Percentiles rank a stretch among this genome's conserved stretches.
Evolutionary conservation across 768 basidiomycete genomes (phyloP).

Genomic region (Termitomyces sp.): DNA sequence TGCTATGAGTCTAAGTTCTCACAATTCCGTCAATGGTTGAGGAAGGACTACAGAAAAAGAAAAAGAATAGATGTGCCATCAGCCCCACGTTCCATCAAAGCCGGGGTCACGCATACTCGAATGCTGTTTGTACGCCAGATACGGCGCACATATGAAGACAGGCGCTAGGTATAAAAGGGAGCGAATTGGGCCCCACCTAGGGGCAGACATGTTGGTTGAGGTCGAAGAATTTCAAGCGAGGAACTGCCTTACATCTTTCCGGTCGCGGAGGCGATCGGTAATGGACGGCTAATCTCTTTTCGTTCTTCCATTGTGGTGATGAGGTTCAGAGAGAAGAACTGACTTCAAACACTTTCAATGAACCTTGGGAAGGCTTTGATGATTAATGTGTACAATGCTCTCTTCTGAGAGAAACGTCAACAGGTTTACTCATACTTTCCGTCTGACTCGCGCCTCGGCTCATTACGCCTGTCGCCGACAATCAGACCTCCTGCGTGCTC

Average conservation of each 20-base stretch:
- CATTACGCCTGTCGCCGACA: too few species aligned
- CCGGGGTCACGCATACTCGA: slow-evolving; percentile 31
- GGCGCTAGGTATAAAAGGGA: slow-evolving; percentile 52
- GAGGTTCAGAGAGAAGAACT: too few species aligned
- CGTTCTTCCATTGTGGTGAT: too few species aligned
- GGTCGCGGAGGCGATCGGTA: not conserved
- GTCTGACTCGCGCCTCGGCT: too few species aligned
- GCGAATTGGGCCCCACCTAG: slow-evolving; percentile 52
- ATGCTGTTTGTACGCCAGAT: slow-evolving; percentile 42
- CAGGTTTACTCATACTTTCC: too few species aligned
- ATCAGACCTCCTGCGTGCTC: too few species aligned
- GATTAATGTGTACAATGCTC: too few species aligned
- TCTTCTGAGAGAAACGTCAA: too few species aligned
- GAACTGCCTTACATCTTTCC: not conserved
- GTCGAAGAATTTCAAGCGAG: not conserved
- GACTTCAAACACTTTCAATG: too few species aligned
- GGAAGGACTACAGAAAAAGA: slow-evolving; percentile 42
- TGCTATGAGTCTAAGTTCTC: slow-evolving; percentile 13
- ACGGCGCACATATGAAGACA: slow-evolving; percentile 44
- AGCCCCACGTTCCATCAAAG: not conserved
- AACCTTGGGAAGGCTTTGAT: too few species aligned
- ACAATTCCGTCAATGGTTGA: slow-evolving; percentile 48
- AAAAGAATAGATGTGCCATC: slow-evolving; percentile 2
- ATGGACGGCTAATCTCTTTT: not conserved
- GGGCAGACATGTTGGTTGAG: slow-evolving; percentile 13